These are phyloP conservation scores for Leccinum subtestaceum DNA, from an alignment of 768 basidiomycete genomes.

Conservation along the genomic window DNA sequence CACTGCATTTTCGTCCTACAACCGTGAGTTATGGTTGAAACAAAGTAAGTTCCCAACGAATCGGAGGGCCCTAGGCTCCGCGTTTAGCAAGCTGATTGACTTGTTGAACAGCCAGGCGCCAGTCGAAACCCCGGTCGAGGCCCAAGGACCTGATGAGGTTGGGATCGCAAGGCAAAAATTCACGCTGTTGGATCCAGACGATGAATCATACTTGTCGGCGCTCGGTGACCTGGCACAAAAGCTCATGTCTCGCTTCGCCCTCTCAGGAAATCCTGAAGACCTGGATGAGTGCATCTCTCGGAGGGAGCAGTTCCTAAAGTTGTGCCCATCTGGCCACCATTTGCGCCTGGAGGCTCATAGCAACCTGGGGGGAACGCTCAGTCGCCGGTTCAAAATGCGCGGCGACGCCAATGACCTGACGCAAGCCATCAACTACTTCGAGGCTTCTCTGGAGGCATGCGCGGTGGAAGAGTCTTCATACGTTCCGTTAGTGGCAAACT, in stretches of 20 bases:
- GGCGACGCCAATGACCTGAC: slow-evolving; percentile 21
- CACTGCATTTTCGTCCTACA: neutral
- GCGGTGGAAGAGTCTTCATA: slow-evolving; percentile 14
- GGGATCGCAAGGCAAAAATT: slow-evolving; percentile 11
- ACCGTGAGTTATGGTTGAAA: slow-evolving; percentile 4
- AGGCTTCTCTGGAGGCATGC: slow-evolving; percentile 12
- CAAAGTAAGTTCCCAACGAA: neutral
- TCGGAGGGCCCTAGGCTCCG: neutral
- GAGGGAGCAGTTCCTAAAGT: slow-evolving; percentile 8
- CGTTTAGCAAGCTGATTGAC: neutral
- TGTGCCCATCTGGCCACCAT: slow-evolving; percentile 22
- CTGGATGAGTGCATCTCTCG: slow-evolving; percentile 25
- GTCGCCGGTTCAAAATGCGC: slow-evolving; percentile 21
- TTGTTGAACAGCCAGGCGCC: neutral
- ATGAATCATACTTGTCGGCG: slow-evolving; percentile 6
- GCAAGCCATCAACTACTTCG: slow-evolving; percentile 17
- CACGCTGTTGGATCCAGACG: slow-evolving; percentile 4
- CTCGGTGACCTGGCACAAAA: slow-evolving; percentile 9
- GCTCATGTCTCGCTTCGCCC: slow-evolving; percentile 23
- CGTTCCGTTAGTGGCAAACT: slow-evolving; percentile 16
- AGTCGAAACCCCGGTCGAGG: neutral
- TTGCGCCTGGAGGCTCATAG: slow-evolving; percentile 13
- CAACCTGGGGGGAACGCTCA: slow-evolving; percentile 19
- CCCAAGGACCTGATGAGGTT: slow-evolving; percentile 10
- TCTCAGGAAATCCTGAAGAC: slow-evolving; percentile 20